Base-by-base conservation (phyloP, 352 stramenopile species). In the Pythium guiyangense region DNA sequence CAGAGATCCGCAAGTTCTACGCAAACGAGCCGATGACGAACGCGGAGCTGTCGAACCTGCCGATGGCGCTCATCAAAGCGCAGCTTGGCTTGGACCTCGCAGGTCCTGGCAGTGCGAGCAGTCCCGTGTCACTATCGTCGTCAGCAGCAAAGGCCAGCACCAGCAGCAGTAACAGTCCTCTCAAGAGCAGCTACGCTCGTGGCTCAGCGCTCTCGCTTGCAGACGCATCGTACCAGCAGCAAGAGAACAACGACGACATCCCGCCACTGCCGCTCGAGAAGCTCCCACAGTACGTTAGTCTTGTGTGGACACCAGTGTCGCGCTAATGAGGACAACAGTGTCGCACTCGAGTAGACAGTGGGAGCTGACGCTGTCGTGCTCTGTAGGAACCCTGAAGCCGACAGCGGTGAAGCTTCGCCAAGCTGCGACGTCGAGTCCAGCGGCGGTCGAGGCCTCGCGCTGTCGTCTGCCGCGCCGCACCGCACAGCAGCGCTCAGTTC, bases 21-120 rank as follows among this genome's bases (percentile, higher is more conserved):
- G 68, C 77, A 1, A 86, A 88, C 51, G 75, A 86, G 51, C 73
- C 74, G 2, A 73, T 87, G 40, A 80, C 72, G 3, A 84, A 80
- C n/a, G 64, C 73, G 0, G 78, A 88, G 53, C 64, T 91, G 14
- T 79, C 81, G 8, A 88, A 66, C 54, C 65, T 91, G 11, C 77
- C 81, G 6, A 82, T 91, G 60, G 77, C 78, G 6, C 55, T 87
- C 12, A 87, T 91, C 61, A 86, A 86, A 26, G 81, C 81, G 14
- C 81, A 91, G 37, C 77, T 91, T 15, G 81, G 77, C 17, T 70
- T 89, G 20, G 78, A 91, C 25, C 67, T 88, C 35, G 56, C 64
- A 1, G 43, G 26, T 11, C 48, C 63, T 1, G 39, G n/a, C n/a
- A n/a, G n/a, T n/a, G n/a, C n/a, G n/a, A n/a, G 22, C 17, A 45